Conservation (phyloP, 2,329 filamentous ascomycete genomes). For the Aureobasidium sp. region DNA sequence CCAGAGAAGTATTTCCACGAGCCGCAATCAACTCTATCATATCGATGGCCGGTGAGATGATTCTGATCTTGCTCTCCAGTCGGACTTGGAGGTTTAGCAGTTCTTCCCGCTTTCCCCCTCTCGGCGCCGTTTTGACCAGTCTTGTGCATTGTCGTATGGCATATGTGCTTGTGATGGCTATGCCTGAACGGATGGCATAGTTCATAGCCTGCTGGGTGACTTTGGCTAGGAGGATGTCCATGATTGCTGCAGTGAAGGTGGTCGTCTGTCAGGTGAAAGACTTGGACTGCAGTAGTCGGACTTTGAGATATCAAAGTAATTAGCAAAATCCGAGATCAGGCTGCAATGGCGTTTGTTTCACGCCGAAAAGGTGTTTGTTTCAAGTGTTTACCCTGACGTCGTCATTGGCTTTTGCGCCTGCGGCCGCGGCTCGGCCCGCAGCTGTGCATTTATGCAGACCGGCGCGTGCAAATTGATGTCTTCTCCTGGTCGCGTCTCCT, state of each 20-base stretch:
- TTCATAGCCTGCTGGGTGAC: constrained; percentile 75
- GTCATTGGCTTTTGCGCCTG: not conserved
- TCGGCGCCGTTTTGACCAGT: constrained; percentile 63
- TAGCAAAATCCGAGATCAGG: not conserved
- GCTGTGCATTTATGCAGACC: not conserved
- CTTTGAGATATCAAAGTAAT: not conserved
- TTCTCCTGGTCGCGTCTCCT: not conserved
- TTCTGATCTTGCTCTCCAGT: constrained; percentile 78
- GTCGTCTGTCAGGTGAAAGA: not conserved
- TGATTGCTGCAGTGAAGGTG: constrained; percentile 31
- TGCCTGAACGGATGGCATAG: constrained; percentile 81
- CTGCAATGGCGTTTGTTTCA: constrained; percentile 10
- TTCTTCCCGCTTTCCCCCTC: constrained; percentile 63
- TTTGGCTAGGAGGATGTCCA: constrained; percentile 62
- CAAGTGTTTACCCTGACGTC: not conserved
- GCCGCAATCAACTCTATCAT: constrained; percentile 82
- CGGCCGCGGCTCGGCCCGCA: not conserved
- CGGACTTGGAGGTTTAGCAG: constrained; percentile 62
- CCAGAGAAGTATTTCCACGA: constrained; percentile 68
- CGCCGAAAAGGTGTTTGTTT: constrained; percentile 8
- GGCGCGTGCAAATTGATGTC: not conserved
- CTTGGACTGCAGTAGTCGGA: not conserved
- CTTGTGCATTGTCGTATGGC: constrained; percentile 74
- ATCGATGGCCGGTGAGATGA: constrained; percentile 83
- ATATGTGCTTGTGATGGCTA: constrained; percentile 76